Percentiles rank a stretch among this genome's conserved stretches.
These are phyloP conservation scores for Parastagonospora avenae DNA, from an alignment of 2,329 filamentous ascomycete genomes.

Conservation along the genomic window DNA sequence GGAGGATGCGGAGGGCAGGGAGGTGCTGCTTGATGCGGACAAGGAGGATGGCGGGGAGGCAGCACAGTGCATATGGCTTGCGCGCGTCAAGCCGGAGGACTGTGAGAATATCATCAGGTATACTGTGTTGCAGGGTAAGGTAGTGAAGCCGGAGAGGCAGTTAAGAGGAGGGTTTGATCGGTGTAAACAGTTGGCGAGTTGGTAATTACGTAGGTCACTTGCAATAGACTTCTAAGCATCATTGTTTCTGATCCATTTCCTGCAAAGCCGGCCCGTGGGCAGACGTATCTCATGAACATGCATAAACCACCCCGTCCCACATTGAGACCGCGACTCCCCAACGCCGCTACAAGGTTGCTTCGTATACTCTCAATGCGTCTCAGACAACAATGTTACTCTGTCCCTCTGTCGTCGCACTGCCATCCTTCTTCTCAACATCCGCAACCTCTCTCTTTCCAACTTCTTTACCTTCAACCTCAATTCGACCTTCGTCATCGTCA, in stretches of 20 bases:
- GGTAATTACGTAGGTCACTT: conserved; percentile 58
- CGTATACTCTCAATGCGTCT: background rate
- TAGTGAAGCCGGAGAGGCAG: conserved; percentile 86
- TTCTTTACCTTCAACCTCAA: too few relatives aligned
- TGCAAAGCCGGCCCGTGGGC: too few relatives aligned
- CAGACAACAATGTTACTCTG: background rate
- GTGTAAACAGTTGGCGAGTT: conserved; percentile 79
- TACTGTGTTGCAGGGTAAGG: conserved; percentile 90
- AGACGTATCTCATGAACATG: too few relatives aligned
- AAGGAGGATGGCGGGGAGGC: conserved; percentile 55
- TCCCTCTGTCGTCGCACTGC: background rate
- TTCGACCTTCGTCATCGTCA: conserved; percentile 6
- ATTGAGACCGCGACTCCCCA: background rate
- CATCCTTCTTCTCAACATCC: conserved; percentile 7
- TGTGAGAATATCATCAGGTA: conserved; percentile 91
- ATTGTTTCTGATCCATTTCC: too few relatives aligned
- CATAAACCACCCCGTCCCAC: background rate
- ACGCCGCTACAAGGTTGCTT: background rate
- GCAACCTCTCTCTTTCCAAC: background rate
- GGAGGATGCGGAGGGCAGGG: conserved; percentile 44
- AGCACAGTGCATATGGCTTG: conserved; percentile 91
- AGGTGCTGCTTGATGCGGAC: conserved; percentile 38
- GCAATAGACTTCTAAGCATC: too few relatives aligned
- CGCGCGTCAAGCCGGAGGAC: conserved; percentile 81
- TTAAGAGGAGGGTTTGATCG: conserved; percentile 90